These are phyloP conservation scores for Purpureocillium lavendulum DNA, from an alignment of 2,329 filamentous ascomycete species.

Conservation along the genomic window DNA sequence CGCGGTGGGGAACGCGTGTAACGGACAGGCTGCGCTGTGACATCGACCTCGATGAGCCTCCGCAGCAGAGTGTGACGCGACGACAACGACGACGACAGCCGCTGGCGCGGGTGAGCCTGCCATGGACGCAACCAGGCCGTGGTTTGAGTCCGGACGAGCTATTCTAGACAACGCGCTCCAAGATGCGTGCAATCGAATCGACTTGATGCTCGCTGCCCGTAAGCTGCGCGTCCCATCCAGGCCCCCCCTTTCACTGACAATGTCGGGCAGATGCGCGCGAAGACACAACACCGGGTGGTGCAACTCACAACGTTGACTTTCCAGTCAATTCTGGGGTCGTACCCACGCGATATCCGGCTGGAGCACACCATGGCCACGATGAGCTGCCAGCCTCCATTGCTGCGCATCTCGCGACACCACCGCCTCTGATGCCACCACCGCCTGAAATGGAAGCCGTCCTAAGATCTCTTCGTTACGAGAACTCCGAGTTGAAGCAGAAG, in stretches of 20 bases:
- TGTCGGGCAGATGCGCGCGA: not conserved
- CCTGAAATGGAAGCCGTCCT: not conserved
- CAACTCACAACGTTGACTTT: not conserved
- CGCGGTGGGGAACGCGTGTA: too few relatives aligned
- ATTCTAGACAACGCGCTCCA: not conserved
- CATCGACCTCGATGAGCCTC: too few relatives aligned
- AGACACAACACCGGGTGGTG: not conserved
- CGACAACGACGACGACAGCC: too few relatives aligned
- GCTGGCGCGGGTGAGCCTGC: too few relatives aligned
- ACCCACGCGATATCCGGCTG: not conserved
- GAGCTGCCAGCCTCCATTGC: not conserved
- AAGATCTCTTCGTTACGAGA: too few relatives aligned
- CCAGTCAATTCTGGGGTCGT: not conserved
- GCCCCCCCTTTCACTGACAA: not conserved
- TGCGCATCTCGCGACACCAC: not conserved
- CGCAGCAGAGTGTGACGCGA: too few relatives aligned
- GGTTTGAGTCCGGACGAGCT: not conserved
- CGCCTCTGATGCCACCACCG: not conserved
- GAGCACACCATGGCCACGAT: not conserved
- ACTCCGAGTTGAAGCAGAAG: slow-evolving; percentile 19
- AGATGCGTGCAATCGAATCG: not conserved
- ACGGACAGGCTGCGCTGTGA: too few relatives aligned
- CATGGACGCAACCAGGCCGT: not conserved
- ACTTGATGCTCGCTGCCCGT: not conserved
- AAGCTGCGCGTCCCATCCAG: not conserved